A percentile compares a stretch with the other conserved stretches of the same genome.
These are phyloP conservation scores for Candida nemodendra DNA, from an alignment of 805 yeast genomes.

Conservation along the genomic window DNA sequence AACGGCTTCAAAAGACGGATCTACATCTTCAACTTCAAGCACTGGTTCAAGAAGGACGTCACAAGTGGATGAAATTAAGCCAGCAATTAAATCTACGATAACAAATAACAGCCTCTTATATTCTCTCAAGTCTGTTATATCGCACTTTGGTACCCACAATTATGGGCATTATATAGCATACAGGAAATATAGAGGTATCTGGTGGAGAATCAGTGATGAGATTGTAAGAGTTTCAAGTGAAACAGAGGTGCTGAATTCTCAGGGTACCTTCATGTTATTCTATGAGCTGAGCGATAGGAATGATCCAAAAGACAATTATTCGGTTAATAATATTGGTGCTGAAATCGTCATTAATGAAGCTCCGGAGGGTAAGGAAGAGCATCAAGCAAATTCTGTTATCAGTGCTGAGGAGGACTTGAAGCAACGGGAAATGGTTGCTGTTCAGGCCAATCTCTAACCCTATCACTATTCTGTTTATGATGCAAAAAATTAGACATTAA, in stretches of 20 bases:
- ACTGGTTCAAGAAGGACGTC: neutral
- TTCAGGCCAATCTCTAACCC: slow-evolving; percentile 20
- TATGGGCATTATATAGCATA: slow-evolving; percentile 96
- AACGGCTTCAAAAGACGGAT: neutral
- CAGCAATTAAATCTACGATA: slow-evolving; percentile 7
- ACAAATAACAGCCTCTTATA: slow-evolving; percentile 52
- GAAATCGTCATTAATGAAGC: slow-evolving; percentile 5
- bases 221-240: slow-evolving; percentile 78
- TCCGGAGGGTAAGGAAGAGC: neutral
- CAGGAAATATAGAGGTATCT: slow-evolving; percentile 73
- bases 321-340: slow-evolving; percentile 5
- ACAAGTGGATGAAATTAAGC: neutral
- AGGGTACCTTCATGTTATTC: slow-evolving; percentile 91
- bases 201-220: slow-evolving; percentile 97
- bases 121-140: slow-evolving; percentile 77
- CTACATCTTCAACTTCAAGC: neutral
- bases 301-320: slow-evolving; percentile 18
- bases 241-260: slow-evolving; percentile 73
- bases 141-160: slow-evolving; percentile 94
- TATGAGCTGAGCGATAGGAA: slow-evolving; percentile 54
- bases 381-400: neutral
- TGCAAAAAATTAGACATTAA: no score
- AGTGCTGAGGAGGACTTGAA: slow-evolving; percentile 17
- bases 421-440: slow-evolving; percentile 21
- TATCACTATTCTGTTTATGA: no score